Base-by-base conservation (phyloP, 345 rosid genomes). In the Brassica carinata region DNA sequence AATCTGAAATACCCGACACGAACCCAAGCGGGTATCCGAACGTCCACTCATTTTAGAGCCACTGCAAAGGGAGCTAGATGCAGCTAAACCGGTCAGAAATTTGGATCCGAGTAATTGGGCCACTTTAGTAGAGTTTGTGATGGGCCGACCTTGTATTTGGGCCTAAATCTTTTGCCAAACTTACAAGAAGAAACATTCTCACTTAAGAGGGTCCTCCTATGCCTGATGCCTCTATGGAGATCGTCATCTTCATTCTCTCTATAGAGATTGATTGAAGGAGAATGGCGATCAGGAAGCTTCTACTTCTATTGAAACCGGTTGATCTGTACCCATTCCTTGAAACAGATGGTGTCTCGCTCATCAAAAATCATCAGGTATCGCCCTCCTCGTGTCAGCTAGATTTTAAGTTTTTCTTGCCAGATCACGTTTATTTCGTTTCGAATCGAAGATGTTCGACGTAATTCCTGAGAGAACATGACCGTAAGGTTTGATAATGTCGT, bases 251-350 rank as follows among this genome's bases (percentile, higher is more conserved):
- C 26, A 18, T 57, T 17, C 15, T 34, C 17, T 48, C 55, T 3
- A 48, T 57, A 51, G 6, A 68, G 10, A 66, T 33, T 26, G 19
- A 26, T 1, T 4, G 0, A 1, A 29, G 34, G 38, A 65, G 2
- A 66, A 92, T 91, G 98, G 90, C 85, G 71, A 89, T 87, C 73
- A 90, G 88, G 79, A 89, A 87, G 84, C 86, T 94, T 70, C 34
- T 94, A 84, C 80, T 94, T 84, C 84, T 94, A 51, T 72, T 91
- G 86, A 95, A 93, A 81, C 97, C 98, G 30, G 84, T 87, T 51
- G 90, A 95, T 74, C 83, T 86, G 1, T 84, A 83, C 80, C 87
- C 90, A 33, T 74, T 85, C 40, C 83, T 80, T 66, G 88, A 78
- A 26, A 71, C 89, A 4, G 82, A 66, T 51, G 77, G 75, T 11